phyloP scores from a whole-genome alignment of 768 basidiomycete genomes.

The Pholiota microspora region DNA sequence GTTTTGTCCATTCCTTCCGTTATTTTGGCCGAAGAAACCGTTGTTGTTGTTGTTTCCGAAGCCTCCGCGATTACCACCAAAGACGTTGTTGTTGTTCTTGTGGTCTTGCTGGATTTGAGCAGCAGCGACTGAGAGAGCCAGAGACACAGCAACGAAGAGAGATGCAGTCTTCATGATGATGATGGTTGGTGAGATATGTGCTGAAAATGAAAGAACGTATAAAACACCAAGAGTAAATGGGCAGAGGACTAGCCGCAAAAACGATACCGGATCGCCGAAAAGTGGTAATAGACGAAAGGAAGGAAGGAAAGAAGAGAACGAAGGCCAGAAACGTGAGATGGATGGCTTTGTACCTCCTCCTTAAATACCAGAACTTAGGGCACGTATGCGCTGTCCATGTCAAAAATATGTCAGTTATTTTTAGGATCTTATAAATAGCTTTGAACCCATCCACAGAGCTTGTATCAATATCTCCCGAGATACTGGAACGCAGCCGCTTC shows the following conservation, averaged over 20 bases:
- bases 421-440: slow-evolving; percentile 14
- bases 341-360: not conserved
- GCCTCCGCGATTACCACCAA: slow-evolving; percentile 18
- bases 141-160: slow-evolving; percentile 26
- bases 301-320: slow-evolving; percentile 18
- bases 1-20: slow-evolving; percentile 23
- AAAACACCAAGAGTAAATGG: slow-evolving; percentile 17
- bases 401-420: slow-evolving; percentile 10
- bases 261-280: slow-evolving; percentile 30
- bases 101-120: slow-evolving; percentile 15
- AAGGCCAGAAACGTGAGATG: slow-evolving; percentile 19
- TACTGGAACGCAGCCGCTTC: not conserved
- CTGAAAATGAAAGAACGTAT: slow-evolving; percentile 20
- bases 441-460: not conserved
- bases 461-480: not conserved
- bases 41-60: slow-evolving; percentile 22
- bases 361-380: slow-evolving; percentile 7
- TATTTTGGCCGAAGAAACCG: slow-evolving; percentile 18
- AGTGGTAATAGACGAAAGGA: slow-evolving; percentile 15
- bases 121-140: slow-evolving; percentile 28
- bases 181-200: slow-evolving; percentile 10
- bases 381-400: not conserved
- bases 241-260: slow-evolving; percentile 27
- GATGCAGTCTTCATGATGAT: slow-evolving; percentile 30
- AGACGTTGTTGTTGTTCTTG: slow-evolving; percentile 15